A percentile compares a stretch with the other conserved stretches of the same genome.
Conservation (phyloP, 192 early-diverging fungal genomes). For the Backusella liffmaniae region DNA sequence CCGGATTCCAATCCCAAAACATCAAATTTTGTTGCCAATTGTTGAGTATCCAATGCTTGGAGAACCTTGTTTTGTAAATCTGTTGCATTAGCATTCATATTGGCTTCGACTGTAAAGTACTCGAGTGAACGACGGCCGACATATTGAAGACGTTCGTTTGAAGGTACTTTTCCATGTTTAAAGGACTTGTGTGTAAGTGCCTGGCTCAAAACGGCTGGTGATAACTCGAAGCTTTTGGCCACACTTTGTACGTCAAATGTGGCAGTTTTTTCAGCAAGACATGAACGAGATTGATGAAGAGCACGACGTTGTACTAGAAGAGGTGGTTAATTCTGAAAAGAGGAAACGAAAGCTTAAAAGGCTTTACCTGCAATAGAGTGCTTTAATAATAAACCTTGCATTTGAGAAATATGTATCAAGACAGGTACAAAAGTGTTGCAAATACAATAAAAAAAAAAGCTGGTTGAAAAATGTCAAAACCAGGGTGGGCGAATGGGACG, state of each 20-base stretch:
- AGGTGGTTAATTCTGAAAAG: not conserved
- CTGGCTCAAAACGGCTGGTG: conserved; percentile 42
- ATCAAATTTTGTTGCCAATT: conserved; percentile 15
- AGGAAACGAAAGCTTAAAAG: not conserved
- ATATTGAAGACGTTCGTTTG: conserved; percentile 41
- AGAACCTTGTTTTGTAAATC: not conserved
- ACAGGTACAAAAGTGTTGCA: not conserved
- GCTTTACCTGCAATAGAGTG: not conserved
- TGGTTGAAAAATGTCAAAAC: not conserved
- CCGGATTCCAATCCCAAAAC: conserved; percentile 1
- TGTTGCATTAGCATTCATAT: not conserved
- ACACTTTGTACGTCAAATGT: conserved; percentile 12
- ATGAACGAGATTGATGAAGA: conserved; percentile 4
- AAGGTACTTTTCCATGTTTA: conserved; percentile 42
- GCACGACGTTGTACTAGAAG: conserved; percentile 10
- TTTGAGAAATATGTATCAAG: not conserved
- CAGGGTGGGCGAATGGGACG: not conserved
- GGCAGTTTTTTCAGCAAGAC: not conserved
- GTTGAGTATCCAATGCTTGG: not conserved
- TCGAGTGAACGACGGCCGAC: conserved; percentile 21
- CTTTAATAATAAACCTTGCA: conserved; percentile 8
- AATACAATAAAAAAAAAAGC: not conserved
- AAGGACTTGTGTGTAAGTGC: conserved; percentile 52
- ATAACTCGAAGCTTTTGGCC: conserved; percentile 24
- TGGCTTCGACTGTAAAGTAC: conserved; percentile 10